Base-by-base conservation (phyloP, 2,329 filamentous ascomycete species). In the Colletotrichum navitas region DNA sequence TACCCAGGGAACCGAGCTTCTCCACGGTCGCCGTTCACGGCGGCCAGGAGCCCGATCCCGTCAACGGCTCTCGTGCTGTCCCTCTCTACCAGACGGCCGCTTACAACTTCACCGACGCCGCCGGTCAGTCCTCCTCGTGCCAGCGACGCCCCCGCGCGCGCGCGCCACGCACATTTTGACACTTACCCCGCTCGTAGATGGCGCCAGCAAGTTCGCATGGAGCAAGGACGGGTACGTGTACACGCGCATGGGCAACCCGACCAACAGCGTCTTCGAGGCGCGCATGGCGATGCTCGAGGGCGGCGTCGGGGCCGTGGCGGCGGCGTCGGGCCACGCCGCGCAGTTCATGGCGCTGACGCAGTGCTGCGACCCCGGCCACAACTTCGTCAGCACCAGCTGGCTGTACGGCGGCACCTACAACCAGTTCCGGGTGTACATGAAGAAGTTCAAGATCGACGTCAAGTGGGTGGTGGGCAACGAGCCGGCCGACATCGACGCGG, bases 321-420 rank as follows among this genome's bases (percentile, higher is more conserved):
- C 94, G 45, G 87, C 94, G 0, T 97, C 94, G 0, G 95, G 95
- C 67, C 94, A 97, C 82, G 90, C 93, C 1, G 95, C 95, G 3
- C 95, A 98, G 80, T 97, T 98, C 85, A 95, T 98, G 86, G 87
- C 94, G 64, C 91, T 98, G 77, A 87, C 90, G 34, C 91, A 94
- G 10, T 90, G 98, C 24, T 94, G 94, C 6, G 90, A 94, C 71
- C 88, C 91, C 0, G 95, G 95, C 47, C 95, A 98, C 85, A 98
- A 98, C 85, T 97, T 98, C 76, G 89, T 98, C 58, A 92, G 94
- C n/a, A 97, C 95, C 8, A 91, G 91, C 64, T 97, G 97, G 83
- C 86, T 98, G 71, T 97, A 98, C 83, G 95, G 95, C 74, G 95
- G 95, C 80, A 98, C 95, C 14, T 98, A 97, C 86, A 98, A 98